Evolutionary conservation across 2,329 filamentous ascomycete species (phyloP), one percentile per base, ranked within the genome.

Genomic region (Colletotrichum camelliae): DNA sequence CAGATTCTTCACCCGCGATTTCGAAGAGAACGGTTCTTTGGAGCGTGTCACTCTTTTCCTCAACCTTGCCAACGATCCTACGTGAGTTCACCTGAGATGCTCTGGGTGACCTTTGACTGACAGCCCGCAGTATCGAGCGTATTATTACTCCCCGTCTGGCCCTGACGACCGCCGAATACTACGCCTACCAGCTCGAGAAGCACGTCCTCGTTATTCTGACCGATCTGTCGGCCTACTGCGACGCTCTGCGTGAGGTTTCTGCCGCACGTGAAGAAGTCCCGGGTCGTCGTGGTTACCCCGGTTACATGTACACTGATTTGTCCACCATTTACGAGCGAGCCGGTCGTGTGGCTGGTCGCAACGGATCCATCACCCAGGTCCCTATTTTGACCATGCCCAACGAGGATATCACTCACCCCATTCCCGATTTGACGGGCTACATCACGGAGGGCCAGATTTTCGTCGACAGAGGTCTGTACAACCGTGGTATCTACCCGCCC

Each of bases 231-330:
- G 96, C 97, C 66, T 99, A 99, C 91, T 99, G 97, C 86, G 97
- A 99, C 86, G 97, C 97, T 79, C 94, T 99, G 79, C 97, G 97
- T 92, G 97, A 99, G 88, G 97, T 99, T 67, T 99, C 97, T 16
- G 96, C 97, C 70, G 97, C 97, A 69, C 93, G 97, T 89, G 97
- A 99, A 91, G 97, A 99, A 93, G 97, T 99, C 58, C 97, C 97
- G 55, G 97, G 97, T 91, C 96, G 97, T 86, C 96, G 97, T 93
- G 97, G 97, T 91, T 99, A 97, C 89, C 97, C 97, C 70, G 97
- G 97, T 95, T 99, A 99, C 91, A 99, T 99, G 97, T 99, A 99
- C 91, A 99, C 97, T 80, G 97, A 99, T 92, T 94, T 99, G 93
- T 98, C 97, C 76, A 99, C 97, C 83, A 98, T 99, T 82, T 99